Base-by-base conservation (phyloP, 192 early-diverging fungal species). In the Mortierella alpina region DNA sequence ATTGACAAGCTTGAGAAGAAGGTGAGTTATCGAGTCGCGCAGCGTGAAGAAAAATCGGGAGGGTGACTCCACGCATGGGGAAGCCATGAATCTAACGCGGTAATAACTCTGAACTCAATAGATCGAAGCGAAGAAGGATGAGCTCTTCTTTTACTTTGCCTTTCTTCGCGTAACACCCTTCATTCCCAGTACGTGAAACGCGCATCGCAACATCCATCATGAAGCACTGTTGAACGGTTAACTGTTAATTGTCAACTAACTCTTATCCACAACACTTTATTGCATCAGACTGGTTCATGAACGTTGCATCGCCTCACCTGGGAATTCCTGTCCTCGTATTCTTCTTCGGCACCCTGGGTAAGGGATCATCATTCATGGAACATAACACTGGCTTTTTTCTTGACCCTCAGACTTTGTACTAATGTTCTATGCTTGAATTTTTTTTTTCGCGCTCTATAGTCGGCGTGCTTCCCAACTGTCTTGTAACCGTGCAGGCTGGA, bases 1-100 rank as follows among this genome's bases (percentile, higher is more conserved):
- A 84, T 90, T 48, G 59, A 65, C 12, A 73, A 79, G 51, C 85
- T 88, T 79, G 77, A 88, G 58, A 79, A 79, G 67, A 84, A 88
- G 73, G 86, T 66, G 52, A 55, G n/a, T 54, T 20, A 20, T 22
- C 6, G 5, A 59, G 2, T 15, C 57, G 47, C 18, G 20, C n/a
- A 46, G n/a, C 41, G 61, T 48, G 20, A 3, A 31, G 31, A 31
- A 31, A 31, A 31, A 31, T 31, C 31, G 31, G 31, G 31, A 31
- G 1, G 3, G 3, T 31, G 31, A 31, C 31, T 31, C 1, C 31
- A 31, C 31, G 31, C 31, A 31, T 1, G 31, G 3, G 31, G 42
- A 42, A 9, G 7, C 9, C 11, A n/a, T 22, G 22, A 41, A 47
- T 63, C 44, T 63, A 63, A 63, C 48, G 9, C 22, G 20, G 22